Evolutionary conservation across 257 asterid genomes (phyloP), one percentile per base, ranked within the genome.

Genomic region (Nicotiana tomentosiformis): DNA sequence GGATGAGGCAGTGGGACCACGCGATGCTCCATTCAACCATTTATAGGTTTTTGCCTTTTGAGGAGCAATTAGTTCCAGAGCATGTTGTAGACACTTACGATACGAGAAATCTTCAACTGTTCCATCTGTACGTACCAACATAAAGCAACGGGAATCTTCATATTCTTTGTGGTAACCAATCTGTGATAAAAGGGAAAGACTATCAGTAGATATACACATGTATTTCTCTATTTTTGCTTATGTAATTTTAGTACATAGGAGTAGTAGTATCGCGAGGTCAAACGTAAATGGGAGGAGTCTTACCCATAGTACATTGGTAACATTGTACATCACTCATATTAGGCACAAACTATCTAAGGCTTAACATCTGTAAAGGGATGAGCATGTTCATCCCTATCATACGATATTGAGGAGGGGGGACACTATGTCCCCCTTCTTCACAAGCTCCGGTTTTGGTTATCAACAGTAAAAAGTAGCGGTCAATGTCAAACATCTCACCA

Each of bases 41-140:
- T 37, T 84, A 64, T 90, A 84, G 5, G 85, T 65, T 69, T 85
- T 89, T 10, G 90, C 91, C 87, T 81, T 90, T 4, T 87, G 72
- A 14, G 97, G 95, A n/a, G 89, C 88, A 6, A 91, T 84, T 32
- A 87, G 49, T 87, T 90, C 88, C 33, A 91, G 81, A 68, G 97
- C 97, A 58, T 86, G 87, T 78, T 86, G 86, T 7, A 96, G 84
- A 81, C 97, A 92, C 88, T 96, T 96, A 88, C 88, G 90, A 68
- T 94, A 96, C 3, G 99, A 96, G 69, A 96, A 93, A 84, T 96
- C 99, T 84, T 93, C 99, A 68, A 86, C 93, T 1, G 97, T 88
- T 80, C 95, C 98, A 85, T 96, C 98, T 10, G 86, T 84, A 70
- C 96, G 90, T 9, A 92, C 89, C 90, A 94, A 60, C 83, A 92